Evolutionary conservation across 306 rosid species (phyloP), one percentile per base, ranked within the genome.

Genomic region (Lupinus albus): DNA sequence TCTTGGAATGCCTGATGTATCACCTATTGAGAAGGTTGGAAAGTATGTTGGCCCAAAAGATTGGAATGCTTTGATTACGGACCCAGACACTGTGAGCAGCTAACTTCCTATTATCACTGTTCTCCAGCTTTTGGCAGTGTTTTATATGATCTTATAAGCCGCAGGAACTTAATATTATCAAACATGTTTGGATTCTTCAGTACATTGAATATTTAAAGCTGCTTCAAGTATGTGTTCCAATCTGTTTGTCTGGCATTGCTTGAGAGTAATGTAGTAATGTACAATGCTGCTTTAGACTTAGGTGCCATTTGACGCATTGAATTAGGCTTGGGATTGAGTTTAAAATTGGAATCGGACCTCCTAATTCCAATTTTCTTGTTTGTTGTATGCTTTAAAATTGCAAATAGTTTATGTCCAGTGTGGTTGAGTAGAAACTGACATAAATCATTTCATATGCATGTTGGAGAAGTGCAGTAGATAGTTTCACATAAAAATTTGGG

Each of bases 1-100:
- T 48, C 97, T 93, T 58, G 96, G 98, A 68, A 88, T 93, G 91
- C 91, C 98, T 73, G 38, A 65, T 0, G 67, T 88, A 45, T 93
- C 89, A 6, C 98, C 98, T 70, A 82, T 68, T 64, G 87, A 87
- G 75, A 88, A 48, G 80, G 97, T 88, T 15, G 97, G 97, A 52
- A 88, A 86, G 73, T 89, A 93, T 47, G 87, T 93, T 20, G 78
- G 80, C 76, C 91, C 97, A 35, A 70, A 77, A 60, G 97, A 89
- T 51, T 89, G 97, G 98, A 93, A 93, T 78, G 65, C 73, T 51
- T 54, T 93, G 81, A 93, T 89, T 16, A 83, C 86, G 28, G 91
- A 93, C 56, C 97, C 96, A 4, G 82, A 93, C 71, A 88, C 76
- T 2, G 98, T 85, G 61, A 86, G 98, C 76, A 11, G 38, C 36